Percentiles rank a stretch among this genome's conserved stretches.
phyloP scores from a whole-genome alignment of 768 basidiomycete genomes.

The Pholiota molesta region DNA sequence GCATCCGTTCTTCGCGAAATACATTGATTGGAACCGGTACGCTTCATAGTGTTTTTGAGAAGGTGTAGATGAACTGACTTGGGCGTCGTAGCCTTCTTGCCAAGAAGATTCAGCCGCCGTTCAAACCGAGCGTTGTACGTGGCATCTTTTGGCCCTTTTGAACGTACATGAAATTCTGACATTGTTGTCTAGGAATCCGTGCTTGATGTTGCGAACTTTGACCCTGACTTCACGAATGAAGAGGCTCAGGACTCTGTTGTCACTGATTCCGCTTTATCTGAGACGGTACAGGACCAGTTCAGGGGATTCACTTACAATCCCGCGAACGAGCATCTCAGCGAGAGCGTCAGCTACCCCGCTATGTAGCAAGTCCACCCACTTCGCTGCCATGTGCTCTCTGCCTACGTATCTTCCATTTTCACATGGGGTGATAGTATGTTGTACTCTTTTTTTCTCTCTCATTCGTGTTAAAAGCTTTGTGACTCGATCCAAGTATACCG shows the following conservation, averaged over 20 bases:
- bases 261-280: slow-evolving; percentile 87
- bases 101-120: slow-evolving; percentile 96
- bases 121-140: slow-evolving; percentile 94
- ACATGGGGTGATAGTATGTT: neutral
- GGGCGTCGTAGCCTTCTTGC: slow-evolving; percentile 60
- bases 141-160: neutral
- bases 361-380: slow-evolving; percentile 29
- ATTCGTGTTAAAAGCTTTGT: neutral
- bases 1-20: slow-evolving; percentile 93
- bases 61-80: neutral
- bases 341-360: slow-evolving; percentile 73
- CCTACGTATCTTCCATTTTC: neutral
- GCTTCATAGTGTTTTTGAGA: neutral
- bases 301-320: slow-evolving; percentile 89
- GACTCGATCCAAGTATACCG: slow-evolving; percentile 1
- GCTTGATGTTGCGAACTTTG: slow-evolving; percentile 95
- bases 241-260: slow-evolving; percentile 96
- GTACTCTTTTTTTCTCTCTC: neutral
- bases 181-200: slow-evolving; percentile 69
- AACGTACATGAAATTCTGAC: neutral
- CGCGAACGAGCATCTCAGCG: slow-evolving; percentile 81
- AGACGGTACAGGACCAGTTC: slow-evolving; percentile 98
- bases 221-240: slow-evolving; percentile 96
- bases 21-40: slow-evolving; percentile 88
- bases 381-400: neutral